Base-by-base conservation (phyloP, 495 filamentous ascomycete species). In the Hypoxylon cercidicola region DNA sequence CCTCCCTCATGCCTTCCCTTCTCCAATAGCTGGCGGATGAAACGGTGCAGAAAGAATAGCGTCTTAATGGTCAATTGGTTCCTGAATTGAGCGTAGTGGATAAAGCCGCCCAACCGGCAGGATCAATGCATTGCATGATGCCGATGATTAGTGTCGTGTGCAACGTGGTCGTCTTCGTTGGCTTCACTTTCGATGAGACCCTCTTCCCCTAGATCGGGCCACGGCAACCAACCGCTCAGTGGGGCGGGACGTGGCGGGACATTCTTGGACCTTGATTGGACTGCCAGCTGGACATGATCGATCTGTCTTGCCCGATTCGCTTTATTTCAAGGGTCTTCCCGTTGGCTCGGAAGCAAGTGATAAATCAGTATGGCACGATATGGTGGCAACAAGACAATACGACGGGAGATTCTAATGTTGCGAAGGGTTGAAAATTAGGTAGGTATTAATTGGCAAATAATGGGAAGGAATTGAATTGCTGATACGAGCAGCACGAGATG, bases 141-240 rank as follows among this genome's bases (percentile, higher is more conserved):
- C 61, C 69, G 71, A 68, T 72, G 67, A 32, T 55, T 55, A 67
- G 66, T 62, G 64, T 69, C 43, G 60, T 69, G 64, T 74, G 77
- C 77, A 75, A 80, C 77, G 77, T 80, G 77, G 75, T 72, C 75
- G 71, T 61, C 75, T 72, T 72, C 69, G 66, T 69, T 75, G 74
- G 75, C 73, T 72, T 71, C 58, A 69, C 61, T 69, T 66, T 67
- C 64, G 69, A 67, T 53, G 28, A 70, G 64, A 70, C 62, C 60
- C 69, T 69, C 65, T 62, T 28, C 23, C 23, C 23, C 23, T 25
- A 2, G 5, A 58, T 61, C 56, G 46, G 51, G 47, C 56, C 44
- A 60, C 48, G 47, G 32, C 46, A 69, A 20, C 66, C 62, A 69
- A 69, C 55, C 61, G 66, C 40, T 60, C 28, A 16, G 65, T 54